Base-by-base conservation (phyloP, 768 basidiomycete species). In the Collybia mongolica region DNA sequence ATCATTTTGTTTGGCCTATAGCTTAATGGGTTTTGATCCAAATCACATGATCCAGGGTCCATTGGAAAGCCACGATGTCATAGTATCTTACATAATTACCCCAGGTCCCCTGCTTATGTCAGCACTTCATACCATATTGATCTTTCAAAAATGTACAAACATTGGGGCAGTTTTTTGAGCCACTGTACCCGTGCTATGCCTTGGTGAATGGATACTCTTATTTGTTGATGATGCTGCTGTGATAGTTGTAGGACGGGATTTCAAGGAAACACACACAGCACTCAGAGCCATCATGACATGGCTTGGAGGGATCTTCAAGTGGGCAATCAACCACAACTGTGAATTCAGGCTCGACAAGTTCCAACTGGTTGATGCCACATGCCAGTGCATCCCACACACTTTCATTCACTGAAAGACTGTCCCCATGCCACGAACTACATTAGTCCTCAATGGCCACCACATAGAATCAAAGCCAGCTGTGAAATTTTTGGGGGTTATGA, bases 291-390 rank as follows among this genome's bases (percentile, higher is more conserved):
- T 49, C 3, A 54, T 12, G 58, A 61, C 36, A 48, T 44, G 20
- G 8, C 9, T 12, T 29, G 37, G 32, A 0, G 60, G 66, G 0
- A 57, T 50, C 0, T 59, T 22, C 6, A 26, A 55, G 0, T 68
- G 63, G 65, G 52, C 56, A 0, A 1, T 4, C 0, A 11, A 15
- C 0, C 61, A 67, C 49, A 63, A 67, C 52, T 68, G 58, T 1
- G 2, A 12, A 0, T 64, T 65, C 12, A 51, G 62, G 23, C 55
- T 52, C 0, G 39, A 24, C 0, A 65, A 64, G 29, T 63, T n/a
- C n/a, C n/a, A n/a, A n/a, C n/a, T n/a, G n/a, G n/a, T n/a, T n/a
- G n/a, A 44, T 14, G 20, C 46, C 12, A n/a, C n/a, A n/a, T n/a
- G n/a, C n/a, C n/a, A n/a, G n/a, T n/a, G n/a, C n/a, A n/a, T n/a